Evolutionary conservation across 2,329 filamentous ascomycete genomes (phyloP), one percentile per base, ranked within the genome.

Genomic region (Verticillium dahliae): DNA sequence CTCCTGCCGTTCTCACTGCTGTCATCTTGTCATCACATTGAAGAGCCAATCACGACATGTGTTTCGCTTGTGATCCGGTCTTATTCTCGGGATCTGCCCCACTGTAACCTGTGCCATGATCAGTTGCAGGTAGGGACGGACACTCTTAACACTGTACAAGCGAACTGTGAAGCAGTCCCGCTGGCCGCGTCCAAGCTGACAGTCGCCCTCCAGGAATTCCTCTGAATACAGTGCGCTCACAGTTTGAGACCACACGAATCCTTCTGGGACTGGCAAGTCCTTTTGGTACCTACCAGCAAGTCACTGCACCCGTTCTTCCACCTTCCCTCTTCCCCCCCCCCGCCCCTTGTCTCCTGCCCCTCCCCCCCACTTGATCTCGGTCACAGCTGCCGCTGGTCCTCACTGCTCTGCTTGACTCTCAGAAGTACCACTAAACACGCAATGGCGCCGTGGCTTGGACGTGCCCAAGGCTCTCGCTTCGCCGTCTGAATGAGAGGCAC

Each of bases 231-330:
- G 27, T 27, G 27, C 27, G 27, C 27, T 27, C 27, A 27, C 27
- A 27, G 4, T 27, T 27, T 4, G 27, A 27, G 27, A 27, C 60
- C 27, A 2, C 27, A 27, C 27, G 27, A 27, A 27, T 27, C 27
- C 27, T 27, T 27, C 27, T 27, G 27, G 27, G 3, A 27, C 27
- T 2, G 4, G 27, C 27, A 27, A 27, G 27, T 27, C 56, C 37
- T 56, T 38, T 63, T 64, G 61, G 57, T 58, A 56, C 59, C 37
- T 56, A 13, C 4, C 14, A 27, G 27, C 27, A 27, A 27, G 27
- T 22, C 27, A 27, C 27, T 3, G 27, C 27, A 27, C 27, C 27
- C 27, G 27, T 27, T 27, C 27, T 27, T 27, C 27, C 27, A 27
- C 27, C 27, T 27, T 27, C 27, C 18, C 11, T 56, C 55, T 31